Evolutionary conservation across 805 yeast species (phyloP), one percentile per base, ranked within the genome.

Genomic region (Candida boidinii): DNA sequence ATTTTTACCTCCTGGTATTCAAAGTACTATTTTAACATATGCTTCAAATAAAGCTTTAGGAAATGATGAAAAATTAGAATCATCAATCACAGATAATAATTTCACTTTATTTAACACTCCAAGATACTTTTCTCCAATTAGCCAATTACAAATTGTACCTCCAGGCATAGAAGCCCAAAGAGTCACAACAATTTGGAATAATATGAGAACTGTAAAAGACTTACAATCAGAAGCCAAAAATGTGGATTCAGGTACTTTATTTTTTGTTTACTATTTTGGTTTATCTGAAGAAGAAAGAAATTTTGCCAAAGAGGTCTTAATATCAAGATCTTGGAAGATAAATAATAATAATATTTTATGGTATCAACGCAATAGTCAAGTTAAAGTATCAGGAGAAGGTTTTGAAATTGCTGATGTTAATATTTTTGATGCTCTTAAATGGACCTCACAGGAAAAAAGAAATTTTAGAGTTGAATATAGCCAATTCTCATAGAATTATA

Each of bases 211-310:
- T 15, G 39, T 52, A 10, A 30, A 30, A 7, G 45, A 48, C 30
- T 28, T 56, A 11, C 53, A 47, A 20, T 22, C 42, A 12, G 48
- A 44, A 30, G 53, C 57, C 1, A 48, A 45, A 24, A 43, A 45
- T 26, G 44, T 54, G 17, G 62, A 54, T 31, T 42, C 52, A n/a
- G 51, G 49, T 5, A 59, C 68, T 12, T 41, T 67, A 30, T 66
- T 67, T 37, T 66, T 59, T 40, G 68, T 66, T 23, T 64, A 53
- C 42, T 67, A 67, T 41, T 67, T 51, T 45, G 62, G 66, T 2
- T 47, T 61, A 4, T 62, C 70, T 4, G 61, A 59, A 10, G 41
- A 55, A 31, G 72, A 67, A 43, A 54, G 65, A 35, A 48, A 51
- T 13, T 51, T 63, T 23, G 62, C 68, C 5, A 43, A 51, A 7